Evolutionary conservation across 495 filamentous ascomycete species (phyloP).

Genomic region (Parathielavia hyrcaniae): DNA sequence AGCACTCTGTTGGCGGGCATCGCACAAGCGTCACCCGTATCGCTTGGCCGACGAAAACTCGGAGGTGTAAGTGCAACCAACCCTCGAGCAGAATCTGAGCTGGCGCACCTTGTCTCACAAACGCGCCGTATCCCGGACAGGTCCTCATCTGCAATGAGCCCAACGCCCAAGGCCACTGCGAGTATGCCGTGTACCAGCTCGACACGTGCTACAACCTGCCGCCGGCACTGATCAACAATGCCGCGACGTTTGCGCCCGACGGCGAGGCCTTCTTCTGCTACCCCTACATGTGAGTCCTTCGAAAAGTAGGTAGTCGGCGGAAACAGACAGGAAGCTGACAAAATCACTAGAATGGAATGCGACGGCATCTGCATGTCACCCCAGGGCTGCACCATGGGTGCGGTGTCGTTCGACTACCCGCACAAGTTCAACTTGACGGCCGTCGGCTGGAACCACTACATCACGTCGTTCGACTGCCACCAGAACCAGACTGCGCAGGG

Average conservation of each 20-base stretch:
- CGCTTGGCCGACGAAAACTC: not conserved
- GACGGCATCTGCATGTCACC: conserved; percentile 38
- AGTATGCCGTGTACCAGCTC: conserved; percentile 34
- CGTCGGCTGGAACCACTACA: conserved; percentile 33
- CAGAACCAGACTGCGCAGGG: conserved; percentile 20
- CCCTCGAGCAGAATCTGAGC: not conserved
- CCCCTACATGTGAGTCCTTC: conserved; percentile 29
- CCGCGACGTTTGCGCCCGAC: conserved; percentile 39
- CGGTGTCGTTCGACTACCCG: conserved; percentile 31
- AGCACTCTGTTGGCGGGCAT: not conserved
- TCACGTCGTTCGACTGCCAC: conserved; percentile 38
- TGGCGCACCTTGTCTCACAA: not conserved
- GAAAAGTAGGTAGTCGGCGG: not conserved
- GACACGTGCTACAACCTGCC: conserved; percentile 36
- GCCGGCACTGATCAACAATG: conserved; percentile 28
- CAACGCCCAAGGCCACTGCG: conserved; percentile 37
- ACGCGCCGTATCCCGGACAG: conserved; percentile 28
- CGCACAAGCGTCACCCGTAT: not conserved
- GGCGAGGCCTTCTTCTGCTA: conserved; percentile 39
- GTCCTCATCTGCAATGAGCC: conserved; percentile 39
- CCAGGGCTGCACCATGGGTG: conserved; percentile 42
- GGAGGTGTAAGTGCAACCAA: conserved; percentile 15
- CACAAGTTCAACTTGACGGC: conserved; percentile 36
- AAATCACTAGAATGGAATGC: conserved; percentile 23
- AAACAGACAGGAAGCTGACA: not conserved